Conservation (phyloP, 2,329 filamentous ascomycete species). For the Didymellaceae sp. region DNA sequence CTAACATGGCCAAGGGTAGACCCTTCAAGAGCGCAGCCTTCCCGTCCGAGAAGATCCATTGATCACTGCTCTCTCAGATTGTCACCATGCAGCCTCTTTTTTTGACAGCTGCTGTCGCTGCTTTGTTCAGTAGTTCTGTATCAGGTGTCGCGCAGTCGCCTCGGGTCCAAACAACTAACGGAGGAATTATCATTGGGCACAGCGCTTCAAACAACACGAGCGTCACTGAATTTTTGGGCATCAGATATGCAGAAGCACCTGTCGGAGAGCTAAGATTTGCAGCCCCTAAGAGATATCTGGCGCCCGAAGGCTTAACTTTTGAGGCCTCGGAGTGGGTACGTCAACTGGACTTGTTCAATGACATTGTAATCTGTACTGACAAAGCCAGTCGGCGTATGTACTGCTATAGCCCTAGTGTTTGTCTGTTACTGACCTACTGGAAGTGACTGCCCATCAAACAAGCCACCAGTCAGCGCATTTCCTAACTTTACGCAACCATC, state of each 20-base stretch:
- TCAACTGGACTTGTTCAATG: background rate
- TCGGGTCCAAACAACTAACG: conserved; percentile 33
- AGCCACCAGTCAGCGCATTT: conserved; percentile 31
- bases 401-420: background rate
- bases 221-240: conserved; percentile 46
- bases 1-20: background rate
- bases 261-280: conserved; percentile 44
- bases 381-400: conserved; percentile 31
- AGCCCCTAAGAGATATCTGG: conserved; percentile 35
- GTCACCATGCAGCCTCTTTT: conserved; percentile 24
- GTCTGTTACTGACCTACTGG: conserved; percentile 1
- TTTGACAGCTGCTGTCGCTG: conserved; percentile 18
- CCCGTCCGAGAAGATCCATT: background rate
- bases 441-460: conserved; percentile 35
- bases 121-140: conserved; percentile 18
- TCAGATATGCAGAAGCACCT: conserved; percentile 46
- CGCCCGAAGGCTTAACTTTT: conserved; percentile 28
- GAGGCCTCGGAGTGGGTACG: conserved; percentile 34
- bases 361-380: conserved; percentile 13
- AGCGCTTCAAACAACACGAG: conserved; percentile 27
- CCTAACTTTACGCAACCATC: conserved; percentile 37
- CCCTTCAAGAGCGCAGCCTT: conserved; percentile 13
- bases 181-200: conserved; percentile 44
- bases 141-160: conserved; percentile 6
- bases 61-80: conserved; percentile 10